A percentile compares a stretch with the other conserved stretches of the same genome.
Conservation (phyloP, 2,329 filamentous ascomycete species). For the Aschersonia sp. region DNA sequence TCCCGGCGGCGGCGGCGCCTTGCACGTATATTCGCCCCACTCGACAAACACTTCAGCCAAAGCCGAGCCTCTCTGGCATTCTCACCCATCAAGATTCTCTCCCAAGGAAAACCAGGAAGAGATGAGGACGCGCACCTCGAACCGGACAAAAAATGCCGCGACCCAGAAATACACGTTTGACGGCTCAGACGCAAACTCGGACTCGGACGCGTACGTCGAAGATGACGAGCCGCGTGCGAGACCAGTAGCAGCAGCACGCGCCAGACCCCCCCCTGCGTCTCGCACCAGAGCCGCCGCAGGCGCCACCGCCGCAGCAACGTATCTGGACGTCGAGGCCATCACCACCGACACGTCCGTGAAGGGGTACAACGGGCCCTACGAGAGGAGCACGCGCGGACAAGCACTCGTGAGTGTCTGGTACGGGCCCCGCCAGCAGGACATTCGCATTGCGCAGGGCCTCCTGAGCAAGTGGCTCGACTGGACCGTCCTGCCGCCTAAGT, state of each 20-base stretch:
- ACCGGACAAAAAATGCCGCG: background rate
- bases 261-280: no score
- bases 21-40: no score
- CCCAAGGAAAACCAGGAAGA: background rate
- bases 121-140: background rate
- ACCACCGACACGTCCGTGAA: conserved; percentile 16
- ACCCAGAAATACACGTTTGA: background rate
- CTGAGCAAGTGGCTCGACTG: conserved; percentile 25
- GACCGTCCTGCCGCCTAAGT: conserved; percentile 23
- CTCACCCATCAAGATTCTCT: no score
- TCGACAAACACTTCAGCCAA: no score
- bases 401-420: conserved; percentile 25
- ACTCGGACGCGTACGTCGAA: background rate
- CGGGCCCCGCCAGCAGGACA: conserved; percentile 20
- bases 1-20: no score
- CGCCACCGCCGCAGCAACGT: conserved; percentile 5
- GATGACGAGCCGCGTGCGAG: no score
- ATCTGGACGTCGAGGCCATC: conserved; percentile 18
- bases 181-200: background rate
- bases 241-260: no score
- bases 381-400: conserved; percentile 16
- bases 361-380: conserved; percentile 21
- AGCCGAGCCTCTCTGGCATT: no score
- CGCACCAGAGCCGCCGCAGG: background rate
- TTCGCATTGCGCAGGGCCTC: conserved; percentile 21